Base-by-base conservation (phyloP, 2,329 filamentous ascomycete species). In the Fusarium tuaranense region DNA sequence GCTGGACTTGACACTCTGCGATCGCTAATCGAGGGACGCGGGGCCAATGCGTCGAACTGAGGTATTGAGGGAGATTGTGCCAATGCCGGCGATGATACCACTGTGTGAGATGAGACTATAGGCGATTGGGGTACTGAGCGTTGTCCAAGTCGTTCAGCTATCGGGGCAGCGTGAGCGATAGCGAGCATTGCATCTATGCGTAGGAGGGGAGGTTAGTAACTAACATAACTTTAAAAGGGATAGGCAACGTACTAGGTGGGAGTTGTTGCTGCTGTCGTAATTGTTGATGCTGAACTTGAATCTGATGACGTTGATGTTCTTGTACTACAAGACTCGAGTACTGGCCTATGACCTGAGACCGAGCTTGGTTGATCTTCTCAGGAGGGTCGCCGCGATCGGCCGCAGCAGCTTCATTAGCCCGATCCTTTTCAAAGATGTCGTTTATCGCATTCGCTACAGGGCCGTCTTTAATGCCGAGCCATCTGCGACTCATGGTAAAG, bases 401-500 rank as follows among this genome's bases (percentile, higher is more conserved):
- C 3, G 74, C 66, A 6, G 22, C 10, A 16, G n/a, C 25, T 67
- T 83, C 82, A 12, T 69, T 74, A 5, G 39, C 12, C 20, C 55
- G 73, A 30, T 83, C 82, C 27, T 70, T 63, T 1, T 51, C 36
- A 41, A 82, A 82, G 6, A 81, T 55, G 1, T 65, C 60, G 34
- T 70, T 76, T 25, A 82, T 63, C 7, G 73, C 38, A 4, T 53
- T 22, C 27, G 69, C 70, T n/a, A 60, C 7, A 16, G 65, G 57
- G 4, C 71, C 70, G 13, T 81, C 79, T 5, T 53, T 51, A 22
- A 80, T 34, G 2, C 77, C 76, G 36, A 83, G 71, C 1, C 61
- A 59, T 25, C 79, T 76, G 32, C 80, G 80, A 39, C 76, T 82
- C 39, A 77, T 67, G 13, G 73, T 80, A 53, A 82, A 84, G 2